These are phyloP conservation scores for Myxozyma udenii DNA, from an alignment of 805 yeast genomes.

Conservation along the genomic window DNA sequence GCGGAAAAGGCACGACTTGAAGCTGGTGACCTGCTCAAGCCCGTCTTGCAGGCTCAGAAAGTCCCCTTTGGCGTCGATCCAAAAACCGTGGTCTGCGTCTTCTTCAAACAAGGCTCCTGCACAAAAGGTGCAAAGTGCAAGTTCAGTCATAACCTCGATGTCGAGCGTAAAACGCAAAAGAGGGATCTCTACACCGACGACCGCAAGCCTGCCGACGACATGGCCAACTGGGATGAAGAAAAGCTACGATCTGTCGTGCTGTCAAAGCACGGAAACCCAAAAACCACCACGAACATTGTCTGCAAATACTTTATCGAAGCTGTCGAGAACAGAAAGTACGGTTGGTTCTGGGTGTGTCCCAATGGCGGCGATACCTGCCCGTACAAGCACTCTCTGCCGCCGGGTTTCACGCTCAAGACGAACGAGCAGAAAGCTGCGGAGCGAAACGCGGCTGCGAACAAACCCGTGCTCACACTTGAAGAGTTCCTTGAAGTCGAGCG, in stretches of 20 bases:
- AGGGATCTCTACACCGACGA: slow-evolving; percentile 90
- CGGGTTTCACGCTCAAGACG: slow-evolving; percentile 94
- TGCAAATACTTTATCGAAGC: slow-evolving; percentile 95
- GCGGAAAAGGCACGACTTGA: slow-evolving; percentile 86
- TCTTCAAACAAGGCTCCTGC: slow-evolving; percentile 83
- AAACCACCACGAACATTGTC: slow-evolving; percentile 89
- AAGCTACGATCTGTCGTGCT: slow-evolving; percentile 79
- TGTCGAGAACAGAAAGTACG: slow-evolving; percentile 94
- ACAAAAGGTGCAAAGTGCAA: slow-evolving; percentile 69
- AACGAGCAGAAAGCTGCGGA: slow-evolving; percentile 92
- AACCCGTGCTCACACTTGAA: slow-evolving; percentile 89
- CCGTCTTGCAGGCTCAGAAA: slow-evolving; percentile 67
- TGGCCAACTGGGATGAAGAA: slow-evolving; percentile 97
- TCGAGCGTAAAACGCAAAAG: slow-evolving; percentile 86
- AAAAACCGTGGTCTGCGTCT: slow-evolving; percentile 84
- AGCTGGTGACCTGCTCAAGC: slow-evolving; percentile 71
- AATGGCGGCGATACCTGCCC: slow-evolving; percentile 90
- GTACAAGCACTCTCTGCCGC: slow-evolving; percentile 92
- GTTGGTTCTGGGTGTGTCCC: slow-evolving; percentile 99
- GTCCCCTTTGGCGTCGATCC: slow-evolving; percentile 98
- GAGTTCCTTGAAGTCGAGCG: slow-evolving; percentile 95
- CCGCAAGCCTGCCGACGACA: slow-evolving; percentile 68
- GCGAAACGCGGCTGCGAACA: slow-evolving; percentile 73
- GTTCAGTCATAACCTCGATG: slow-evolving; percentile 81
- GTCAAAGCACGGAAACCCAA: slow-evolving; percentile 92